These are phyloP conservation scores for Eucalyptus shirleyi DNA, from an alignment of 345 rosid genomes.

Conservation along the genomic window DNA sequence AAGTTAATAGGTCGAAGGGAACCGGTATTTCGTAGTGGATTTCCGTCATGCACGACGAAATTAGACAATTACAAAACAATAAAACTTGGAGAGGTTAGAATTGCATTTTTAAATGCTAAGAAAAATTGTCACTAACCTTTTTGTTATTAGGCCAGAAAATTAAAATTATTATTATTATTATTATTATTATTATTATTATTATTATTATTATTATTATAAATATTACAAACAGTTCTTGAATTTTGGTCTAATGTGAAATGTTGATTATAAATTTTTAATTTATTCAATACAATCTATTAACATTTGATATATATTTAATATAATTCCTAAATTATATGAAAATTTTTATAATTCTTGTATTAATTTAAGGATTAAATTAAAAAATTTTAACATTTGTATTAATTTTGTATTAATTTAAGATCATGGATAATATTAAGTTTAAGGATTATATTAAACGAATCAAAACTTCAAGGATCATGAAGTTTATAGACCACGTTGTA, in stretches of 20 bases:
- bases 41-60: background rate
- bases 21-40: background rate
- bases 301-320: no score
- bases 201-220: no score
- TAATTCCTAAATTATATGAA: no score
- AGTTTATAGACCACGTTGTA: accelerated
- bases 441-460: accelerated
- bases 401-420: no score
- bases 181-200: no score
- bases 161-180: no score
- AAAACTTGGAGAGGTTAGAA: background rate
- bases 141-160: background rate
- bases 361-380: no score
- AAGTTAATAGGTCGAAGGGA: background rate
- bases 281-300: no score
- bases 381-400: no score
- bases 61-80: background rate
- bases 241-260: no score
- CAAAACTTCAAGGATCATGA: no score
- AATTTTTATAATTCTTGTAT: no score
- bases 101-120: background rate
- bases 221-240: accelerated
- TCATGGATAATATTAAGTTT: accelerated
- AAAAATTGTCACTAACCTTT: background rate
- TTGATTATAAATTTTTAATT: accelerated